Evolutionary conservation across 164 flowering plant species (phyloP).

Genomic region (Dillenia suffruticosa): DNA sequence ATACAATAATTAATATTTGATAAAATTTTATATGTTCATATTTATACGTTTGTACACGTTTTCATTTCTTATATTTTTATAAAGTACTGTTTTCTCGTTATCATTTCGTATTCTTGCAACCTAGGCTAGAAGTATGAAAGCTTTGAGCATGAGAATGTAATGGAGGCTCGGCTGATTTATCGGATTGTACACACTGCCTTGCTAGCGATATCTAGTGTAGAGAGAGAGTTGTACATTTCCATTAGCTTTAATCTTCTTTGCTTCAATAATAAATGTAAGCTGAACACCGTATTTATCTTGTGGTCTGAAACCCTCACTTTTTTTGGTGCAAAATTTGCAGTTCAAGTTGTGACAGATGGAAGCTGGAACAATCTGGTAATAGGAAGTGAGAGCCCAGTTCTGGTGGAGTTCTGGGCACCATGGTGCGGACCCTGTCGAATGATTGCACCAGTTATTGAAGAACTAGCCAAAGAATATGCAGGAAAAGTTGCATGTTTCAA

Average conservation of each 20-base stretch:
- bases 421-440: slow-evolving; percentile 94
- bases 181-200: too few species aligned
- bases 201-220: too few species aligned
- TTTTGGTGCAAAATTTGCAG: slow-evolving; percentile 26
- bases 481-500: slow-evolving; percentile 65
- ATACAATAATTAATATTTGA: too few species aligned
- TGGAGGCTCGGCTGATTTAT: too few species aligned
- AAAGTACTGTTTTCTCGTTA: too few species aligned
- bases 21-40: too few species aligned
- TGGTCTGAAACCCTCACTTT: neutral
- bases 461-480: slow-evolving; percentile 58
- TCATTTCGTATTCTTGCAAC: too few species aligned
- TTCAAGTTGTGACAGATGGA: slow-evolving; percentile 47
- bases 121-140: too few species aligned
- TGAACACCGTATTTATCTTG: neutral
- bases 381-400: slow-evolving; percentile 37
- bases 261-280: neutral
- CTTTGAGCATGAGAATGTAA: too few species aligned
- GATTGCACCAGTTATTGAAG: slow-evolving; percentile 68
- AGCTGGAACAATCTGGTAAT: slow-evolving; percentile 52
- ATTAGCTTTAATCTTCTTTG: neutral
- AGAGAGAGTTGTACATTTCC: too few species aligned
- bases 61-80: too few species aligned
- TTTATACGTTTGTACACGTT: too few species aligned
- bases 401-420: slow-evolving; percentile 92